Conservation (phyloP, 352 stramenopile species). For the Phytophthora europaea region DNA sequence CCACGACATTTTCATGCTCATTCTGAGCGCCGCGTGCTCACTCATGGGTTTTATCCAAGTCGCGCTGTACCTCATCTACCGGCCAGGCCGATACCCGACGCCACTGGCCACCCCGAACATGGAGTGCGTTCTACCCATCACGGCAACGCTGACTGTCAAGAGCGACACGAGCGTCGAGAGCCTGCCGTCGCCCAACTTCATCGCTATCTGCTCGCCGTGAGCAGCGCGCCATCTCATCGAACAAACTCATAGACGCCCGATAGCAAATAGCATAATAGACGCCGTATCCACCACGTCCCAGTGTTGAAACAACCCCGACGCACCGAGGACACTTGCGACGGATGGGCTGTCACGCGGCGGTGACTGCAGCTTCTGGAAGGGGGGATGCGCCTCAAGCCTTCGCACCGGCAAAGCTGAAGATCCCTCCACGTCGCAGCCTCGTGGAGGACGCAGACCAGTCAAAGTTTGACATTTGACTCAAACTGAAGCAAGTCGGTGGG, state of each 20-base stretch:
- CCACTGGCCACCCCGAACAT: neutral
- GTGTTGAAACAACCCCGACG: neutral
- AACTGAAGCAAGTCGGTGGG: constrained; percentile 36
- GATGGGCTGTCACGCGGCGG: neutral
- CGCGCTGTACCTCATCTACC: constrained; percentile 36
- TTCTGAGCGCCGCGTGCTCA: constrained; percentile 24
- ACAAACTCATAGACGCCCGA: constrained; percentile 8
- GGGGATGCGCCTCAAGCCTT: constrained; percentile 11
- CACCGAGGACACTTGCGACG: constrained; percentile 10
- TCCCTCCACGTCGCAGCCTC: constrained; percentile 6
- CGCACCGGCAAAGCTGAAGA: constrained; percentile 29
- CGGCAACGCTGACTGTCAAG: constrained; percentile 10
- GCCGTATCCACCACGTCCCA: neutral
- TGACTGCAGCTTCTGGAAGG: constrained; percentile 4
- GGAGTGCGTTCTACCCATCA: constrained; percentile 21
- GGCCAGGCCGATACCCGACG: constrained; percentile 21
- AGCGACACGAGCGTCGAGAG: constrained; percentile 28
- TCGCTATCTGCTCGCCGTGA: constrained; percentile 28
- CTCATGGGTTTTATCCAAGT: constrained; percentile 33
- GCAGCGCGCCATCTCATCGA: neutral
- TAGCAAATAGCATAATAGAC: constrained; percentile 10
- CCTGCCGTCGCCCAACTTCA: constrained; percentile 28
- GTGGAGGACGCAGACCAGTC: neutral
- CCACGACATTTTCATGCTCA: constrained; percentile 33
- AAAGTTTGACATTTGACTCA: neutral